Evolutionary conservation across 208 protist genomes (phyloP), one percentile per base, ranked within the genome.

Genomic region (Trypanosoma platydactyli): DNA sequence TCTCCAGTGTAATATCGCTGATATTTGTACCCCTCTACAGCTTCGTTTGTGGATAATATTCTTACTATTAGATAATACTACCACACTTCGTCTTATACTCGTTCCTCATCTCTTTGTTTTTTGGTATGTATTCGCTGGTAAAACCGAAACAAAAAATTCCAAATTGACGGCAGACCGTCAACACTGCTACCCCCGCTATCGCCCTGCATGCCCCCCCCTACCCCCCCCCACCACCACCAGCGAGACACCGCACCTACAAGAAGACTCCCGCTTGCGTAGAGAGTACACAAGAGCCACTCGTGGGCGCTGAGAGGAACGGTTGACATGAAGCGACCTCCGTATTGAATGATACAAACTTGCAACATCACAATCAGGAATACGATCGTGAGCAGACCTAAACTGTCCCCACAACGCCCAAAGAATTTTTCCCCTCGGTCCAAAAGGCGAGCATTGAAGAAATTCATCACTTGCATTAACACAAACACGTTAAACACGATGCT

Each of bases 381-480:
- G 61, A 95, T 94, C 44, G 72, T 13, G 4, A 92, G 48, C 24
- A 95, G 68, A 13, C 77, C 70, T 6, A 64, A 53, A 70, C 86
- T 93, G 65, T 82, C 73, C 11, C 51, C 45, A 65, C 79, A 89
- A 42, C 86, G 76, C 33, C 52, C 76, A 59, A 86, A 88, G 58
- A 94, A 83, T 60, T 63, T 48, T 65, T 88, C 80, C 40, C 70
- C 68, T 35, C 61, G 59, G 45, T 79, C 66, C 29, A 95, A 68
- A 40, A 94, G 65, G 5, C 90, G 82, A 0, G 90, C 90, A 51
- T 95, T 95, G 64, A 95, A 94, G 60, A 95, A 94, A 70, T 95
- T 95, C 64, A 92, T 89, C 22, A 95, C 80, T 64, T 94, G 90
- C 86, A 95, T 84, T 73, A 88, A 83, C 27, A 95, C 88, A 78